Conservation (phyloP, 148 eudicot genomes). For the Amaranthus cruentus region DNA sequence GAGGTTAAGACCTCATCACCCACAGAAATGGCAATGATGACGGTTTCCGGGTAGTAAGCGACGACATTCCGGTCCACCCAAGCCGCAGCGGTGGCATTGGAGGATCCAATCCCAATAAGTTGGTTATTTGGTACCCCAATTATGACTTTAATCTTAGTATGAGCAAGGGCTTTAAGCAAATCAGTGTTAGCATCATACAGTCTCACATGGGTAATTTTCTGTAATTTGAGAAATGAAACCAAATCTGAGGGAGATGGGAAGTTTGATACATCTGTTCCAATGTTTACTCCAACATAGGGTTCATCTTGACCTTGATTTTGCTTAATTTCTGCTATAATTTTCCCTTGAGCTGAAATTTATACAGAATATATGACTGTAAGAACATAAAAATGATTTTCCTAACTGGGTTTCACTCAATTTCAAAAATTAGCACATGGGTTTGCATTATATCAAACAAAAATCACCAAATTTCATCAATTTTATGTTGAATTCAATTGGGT, state of each 20-base stretch:
- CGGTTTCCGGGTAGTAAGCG: slow-evolving; percentile 62
- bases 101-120: slow-evolving; percentile 72
- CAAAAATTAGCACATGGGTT: background rate
- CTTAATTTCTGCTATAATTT: slow-evolving; percentile 42
- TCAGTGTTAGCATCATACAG: slow-evolving; percentile 65
- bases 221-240: slow-evolving; percentile 56
- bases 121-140: slow-evolving; percentile 86
- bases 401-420: slow-evolving; percentile 10
- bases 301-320: slow-evolving; percentile 37
- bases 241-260: slow-evolving; percentile 52
- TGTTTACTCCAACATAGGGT: slow-evolving; percentile 76
- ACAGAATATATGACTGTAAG: slow-evolving; percentile 1
- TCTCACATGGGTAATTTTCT: slow-evolving; percentile 72
- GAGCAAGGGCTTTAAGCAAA: slow-evolving; percentile 62
- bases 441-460: background rate
- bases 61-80: slow-evolving; percentile 74
- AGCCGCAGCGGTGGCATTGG: slow-evolving; percentile 74
- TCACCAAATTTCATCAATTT: background rate
- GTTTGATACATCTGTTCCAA: slow-evolving; percentile 72
- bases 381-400: slow-evolving; percentile 5
- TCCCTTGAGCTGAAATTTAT: slow-evolving; percentile 28
- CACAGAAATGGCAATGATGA: slow-evolving; percentile 68
- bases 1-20: slow-evolving; percentile 89
- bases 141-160: slow-evolving; percentile 72
- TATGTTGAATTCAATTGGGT: background rate